Evolutionary conservation across 2,329 filamentous ascomycete species (phyloP).

Genomic region (Pseudocercospora crystallina): DNA sequence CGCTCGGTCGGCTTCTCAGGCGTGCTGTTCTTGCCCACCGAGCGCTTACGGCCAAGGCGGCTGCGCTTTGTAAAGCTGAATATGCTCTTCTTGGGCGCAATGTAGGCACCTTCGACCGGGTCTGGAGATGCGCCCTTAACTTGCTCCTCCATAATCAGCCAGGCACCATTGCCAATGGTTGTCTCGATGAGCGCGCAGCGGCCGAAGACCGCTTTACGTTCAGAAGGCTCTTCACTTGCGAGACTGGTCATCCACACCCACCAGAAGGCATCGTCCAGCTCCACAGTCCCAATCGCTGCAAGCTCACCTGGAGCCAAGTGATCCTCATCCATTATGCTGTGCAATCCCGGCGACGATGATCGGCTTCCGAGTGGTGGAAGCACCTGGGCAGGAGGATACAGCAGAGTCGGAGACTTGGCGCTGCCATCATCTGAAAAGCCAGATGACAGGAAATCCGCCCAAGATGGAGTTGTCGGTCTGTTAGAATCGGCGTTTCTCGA

Average conservation of each 20-base stretch:
- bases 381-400: conserved; percentile 88
- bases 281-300: conserved; percentile 81
- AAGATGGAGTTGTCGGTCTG: conserved; percentile 91
- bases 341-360: conserved; percentile 15
- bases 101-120: conserved; percentile 80
- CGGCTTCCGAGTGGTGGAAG: conserved; percentile 69
- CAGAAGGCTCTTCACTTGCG: conserved; percentile 80
- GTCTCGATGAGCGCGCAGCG: conserved; percentile 92
- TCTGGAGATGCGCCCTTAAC: conserved; percentile 88
- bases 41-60: conserved; percentile 68
- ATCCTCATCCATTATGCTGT: conserved; percentile 62
- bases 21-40: conserved; percentile 56
- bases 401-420: conserved; percentile 52
- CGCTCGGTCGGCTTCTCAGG: conserved; percentile 38
- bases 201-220: conserved; percentile 89
- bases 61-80: conserved; percentile 80
- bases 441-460: conserved; percentile 95
- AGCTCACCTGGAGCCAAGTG: conserved; percentile 87
- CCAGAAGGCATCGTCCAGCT: conserved; percentile 96
- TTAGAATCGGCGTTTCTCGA: conserved; percentile 67
- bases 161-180: conserved; percentile 73
- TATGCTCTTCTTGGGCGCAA: conserved; percentile 86
- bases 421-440: conserved; percentile 79
- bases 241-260: conserved; percentile 99
- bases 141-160: conserved; percentile 95